Evolutionary conservation across 2,329 filamentous ascomycete genomes (phyloP).

Genomic region (Colletotrichum lupini): DNA sequence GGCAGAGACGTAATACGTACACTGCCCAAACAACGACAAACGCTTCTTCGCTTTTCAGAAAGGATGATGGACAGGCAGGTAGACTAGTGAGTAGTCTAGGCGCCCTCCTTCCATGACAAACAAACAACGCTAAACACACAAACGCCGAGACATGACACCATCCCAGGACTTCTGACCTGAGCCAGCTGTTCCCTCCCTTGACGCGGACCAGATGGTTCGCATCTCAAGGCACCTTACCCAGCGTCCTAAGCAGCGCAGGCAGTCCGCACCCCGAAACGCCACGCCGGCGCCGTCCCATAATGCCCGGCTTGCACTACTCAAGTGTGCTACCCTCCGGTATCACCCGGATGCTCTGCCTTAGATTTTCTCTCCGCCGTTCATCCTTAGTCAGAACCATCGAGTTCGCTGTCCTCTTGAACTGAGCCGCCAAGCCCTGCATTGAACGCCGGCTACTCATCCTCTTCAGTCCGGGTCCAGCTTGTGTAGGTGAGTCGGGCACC

Average conservation of each 20-base stretch:
- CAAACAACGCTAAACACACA: conserved; percentile 21
- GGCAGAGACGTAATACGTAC: neutral
- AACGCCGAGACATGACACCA: conserved; percentile 19
- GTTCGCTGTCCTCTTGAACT: conserved; percentile 33
- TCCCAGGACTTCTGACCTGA: neutral
- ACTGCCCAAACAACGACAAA: neutral
- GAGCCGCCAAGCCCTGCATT: conserved; percentile 33
- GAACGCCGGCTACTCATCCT: conserved; percentile 10
- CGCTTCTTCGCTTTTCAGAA: conserved; percentile 10
- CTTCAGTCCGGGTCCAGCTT: conserved; percentile 2
- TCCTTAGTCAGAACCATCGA: conserved; percentile 37
- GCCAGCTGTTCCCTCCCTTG: neutral
- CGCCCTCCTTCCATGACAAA: neutral
- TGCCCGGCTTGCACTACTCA: neutral
- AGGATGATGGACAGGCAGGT: neutral
- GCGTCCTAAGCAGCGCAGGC: neutral
- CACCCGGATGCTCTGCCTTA: conserved; percentile 51
- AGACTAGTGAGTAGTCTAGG: neutral
- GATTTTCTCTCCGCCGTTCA: conserved; percentile 48
- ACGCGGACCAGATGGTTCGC: neutral
- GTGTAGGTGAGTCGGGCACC: conserved; percentile 1
- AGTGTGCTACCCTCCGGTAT: conserved; percentile 39
- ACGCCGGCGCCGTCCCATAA: conserved; percentile 6
- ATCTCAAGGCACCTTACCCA: neutral
- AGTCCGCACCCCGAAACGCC: conserved; percentile 1